Base-by-base conservation (phyloP, 106 monocot genomes). In the Acorus gramineus region DNA sequence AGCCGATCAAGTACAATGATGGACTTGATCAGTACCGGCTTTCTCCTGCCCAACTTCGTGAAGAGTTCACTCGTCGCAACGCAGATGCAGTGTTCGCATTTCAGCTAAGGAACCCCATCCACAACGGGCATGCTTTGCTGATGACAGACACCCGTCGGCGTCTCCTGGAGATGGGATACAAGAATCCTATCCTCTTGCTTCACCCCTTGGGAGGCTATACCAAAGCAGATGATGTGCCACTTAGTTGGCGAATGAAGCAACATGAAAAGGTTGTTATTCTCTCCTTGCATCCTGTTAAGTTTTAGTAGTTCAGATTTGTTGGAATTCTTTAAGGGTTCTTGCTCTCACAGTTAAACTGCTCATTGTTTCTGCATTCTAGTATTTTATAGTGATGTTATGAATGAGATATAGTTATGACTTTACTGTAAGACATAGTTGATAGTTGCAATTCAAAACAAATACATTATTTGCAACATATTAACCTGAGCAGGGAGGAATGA, bases 31-130 rank as follows among this genome's bases (percentile, higher is more conserved):
- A 79, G 12, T 93, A 93, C 62, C 85, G 93, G 5, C 52, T 93
- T 8, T 93, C 93, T 5, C 93, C 93, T 70, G 78, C 89, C 11
- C 63, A 93, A 62, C 82, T 93, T 6, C 89, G 93, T 7, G 78
- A 81, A 46, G 93, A 93, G 68, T 93, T 93, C 72, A 62, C 60
- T 47, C 81, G 69, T 63, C 89, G 93, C 13, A 83, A 86, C 66
- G 93, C 93, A 9, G 93, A 93, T 79, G 93, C 93, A 4, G 93
- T 93, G 14, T 93, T 93, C 65, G 93, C 93, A 11, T 93, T 93
- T 64, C 93, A 93, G 74, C 93, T 93, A 42, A 80, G 93, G 4
- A 93, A 89, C 67, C 93, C 93, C 8, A 85, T 93, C 42, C 93
- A 93, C 62, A 93, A 93, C 60, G 93, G 93, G 3, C 93, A 93